Base-by-base conservation (phyloP, 352 stramenopile genomes). In the Globisporangium echinulatum region DNA sequence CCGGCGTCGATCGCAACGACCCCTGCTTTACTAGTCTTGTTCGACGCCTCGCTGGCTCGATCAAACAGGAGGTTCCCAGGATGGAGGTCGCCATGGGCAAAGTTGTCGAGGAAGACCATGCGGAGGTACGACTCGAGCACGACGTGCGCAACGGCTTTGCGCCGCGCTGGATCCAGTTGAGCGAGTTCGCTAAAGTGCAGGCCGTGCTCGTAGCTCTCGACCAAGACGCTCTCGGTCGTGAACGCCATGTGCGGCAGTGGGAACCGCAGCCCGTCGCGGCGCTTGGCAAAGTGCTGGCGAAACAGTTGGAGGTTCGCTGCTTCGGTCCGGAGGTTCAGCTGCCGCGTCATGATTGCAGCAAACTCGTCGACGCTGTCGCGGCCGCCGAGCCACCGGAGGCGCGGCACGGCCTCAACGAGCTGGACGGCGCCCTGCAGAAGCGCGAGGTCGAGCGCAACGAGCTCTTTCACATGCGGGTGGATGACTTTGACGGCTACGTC, bases 31-130 rank as follows among this genome's bases (percentile, higher is more conserved):
- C 47, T 71, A 64, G 0, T 38, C 47, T 52, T 9, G 15, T 14
- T 25, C 2, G 38, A 44, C 9, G 25, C 7, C 1, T 52, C 17
- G 3, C 49, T 50, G 39, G 62, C 67, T 54, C 74, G 49, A 37
- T 87, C 74, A 67, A 93, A 89, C 33, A 97, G 72, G 57, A 97
- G 69, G 63, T 97, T 98, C 42, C 92, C 92, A 49, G 90, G 90
- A 64, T 97, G 92, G n/a, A 98, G 64, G 67, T 98, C 91, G 43
- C 87, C 86, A 55, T 97, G 90, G 11, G 93, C 84, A 70, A 98
- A 98, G 61, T 98, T 98, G 68, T 98, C 88, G 8, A 97, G 71
- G 52, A 98, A 98, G 0, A 98, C 90, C 96, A 99, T 99, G 46
- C 90, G 85, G 13, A 97, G 65, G 62, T 94, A 97, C 8, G 85